Base-by-base conservation (phyloP, 257 asterid genomes). In the Solanum sejunctum region DNA sequence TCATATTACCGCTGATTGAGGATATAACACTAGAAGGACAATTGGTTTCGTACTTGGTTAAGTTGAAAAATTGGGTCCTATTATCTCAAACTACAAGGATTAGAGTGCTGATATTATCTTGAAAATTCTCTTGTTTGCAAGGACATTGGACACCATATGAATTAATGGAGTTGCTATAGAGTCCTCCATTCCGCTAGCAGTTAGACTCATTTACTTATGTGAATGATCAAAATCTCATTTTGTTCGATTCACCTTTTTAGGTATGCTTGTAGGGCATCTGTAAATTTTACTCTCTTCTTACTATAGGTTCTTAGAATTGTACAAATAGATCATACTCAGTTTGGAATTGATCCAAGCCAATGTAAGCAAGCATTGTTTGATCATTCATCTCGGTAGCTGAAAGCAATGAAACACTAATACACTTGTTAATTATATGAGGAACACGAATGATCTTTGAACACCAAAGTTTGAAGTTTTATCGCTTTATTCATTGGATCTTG, bases 121-220 rank as follows among this genome's bases (percentile, higher is more conserved):
- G 66, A 73, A 85, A 67, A 85, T 69, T 71, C 36, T 60, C 20
- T 15, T 85, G 73, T 57, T 88, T 89, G 84, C 91, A 95, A 97
- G 98, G 98, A 8, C 87, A 84, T 49, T 94, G 98, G 98, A 94
- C 97, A n/a, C 89, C 95, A 1, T 93, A 94, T 58, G 98, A 92
- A 84, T 85, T 97, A 32, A 79, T 93, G 86, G 99, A 97, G 87
- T 88, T 97, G 90, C 89, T 97, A 73, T 98, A 97, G 90, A 94
- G 98, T 85, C 93, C 98, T 41, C 98, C 96, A 73, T 97, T 95
- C 86, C 98, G 96, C 88, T 98, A 97, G 84, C 98, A 95, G 89
- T 88, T 95, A 55, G 99, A 97, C 90, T 93, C 99, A 84, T 97
- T 97, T 89, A 91, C 99, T 88, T 94, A 95, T 64, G 99, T 97